These are phyloP conservation scores for Novymonas esmeraldas DNA, from an alignment of 208 protist species.

Conservation along the genomic window DNA sequence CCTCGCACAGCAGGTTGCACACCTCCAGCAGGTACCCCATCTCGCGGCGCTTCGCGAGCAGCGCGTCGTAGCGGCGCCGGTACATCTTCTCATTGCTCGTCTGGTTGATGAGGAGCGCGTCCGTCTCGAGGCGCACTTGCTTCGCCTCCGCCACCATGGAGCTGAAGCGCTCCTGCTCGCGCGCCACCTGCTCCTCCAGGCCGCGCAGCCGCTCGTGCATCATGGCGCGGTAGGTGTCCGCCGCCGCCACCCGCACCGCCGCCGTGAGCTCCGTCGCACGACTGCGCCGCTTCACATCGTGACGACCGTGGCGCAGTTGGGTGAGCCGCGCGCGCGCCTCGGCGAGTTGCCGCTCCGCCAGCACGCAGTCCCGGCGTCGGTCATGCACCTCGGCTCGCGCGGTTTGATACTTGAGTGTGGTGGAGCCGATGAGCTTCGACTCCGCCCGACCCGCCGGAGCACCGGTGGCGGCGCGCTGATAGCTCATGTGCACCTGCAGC, in stretches of 20 bases:
- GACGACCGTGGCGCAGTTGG: constrained; percentile 27
- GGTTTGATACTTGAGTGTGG: constrained; percentile 51
- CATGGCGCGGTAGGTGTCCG: constrained; percentile 17
- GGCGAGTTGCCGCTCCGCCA: constrained; percentile 47
- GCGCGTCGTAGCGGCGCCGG: constrained; percentile 72
- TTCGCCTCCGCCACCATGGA: constrained; percentile 79
- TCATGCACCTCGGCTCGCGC: constrained; percentile 43
- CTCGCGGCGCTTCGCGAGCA: constrained; percentile 89
- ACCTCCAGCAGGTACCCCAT: constrained; percentile 94
- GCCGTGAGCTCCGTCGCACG: constrained; percentile 3
- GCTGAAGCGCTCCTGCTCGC: constrained; percentile 87
- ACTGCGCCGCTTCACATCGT: constrained; percentile 12
- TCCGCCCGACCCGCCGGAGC: constrained; percentile 9
- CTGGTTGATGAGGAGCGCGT: constrained; percentile 88
- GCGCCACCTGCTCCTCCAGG: constrained; percentile 90
- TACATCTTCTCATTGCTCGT: constrained; percentile 90
- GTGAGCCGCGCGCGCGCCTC: constrained; percentile 28
- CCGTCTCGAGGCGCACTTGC: constrained; percentile 76
- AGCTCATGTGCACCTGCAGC: constrained; percentile 1
- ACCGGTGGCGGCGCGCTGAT: constrained; percentile 1
- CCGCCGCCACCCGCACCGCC: constrained; percentile 12
- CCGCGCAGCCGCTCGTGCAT: constrained; percentile 72
- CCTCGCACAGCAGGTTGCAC: constrained; percentile 86
- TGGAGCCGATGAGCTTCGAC: constrained; percentile 59
- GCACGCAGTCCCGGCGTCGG: constrained; percentile 48